Evolutionary conservation across 768 basidiomycete species (phyloP).

Genomic region (Boletus barrowsii): DNA sequence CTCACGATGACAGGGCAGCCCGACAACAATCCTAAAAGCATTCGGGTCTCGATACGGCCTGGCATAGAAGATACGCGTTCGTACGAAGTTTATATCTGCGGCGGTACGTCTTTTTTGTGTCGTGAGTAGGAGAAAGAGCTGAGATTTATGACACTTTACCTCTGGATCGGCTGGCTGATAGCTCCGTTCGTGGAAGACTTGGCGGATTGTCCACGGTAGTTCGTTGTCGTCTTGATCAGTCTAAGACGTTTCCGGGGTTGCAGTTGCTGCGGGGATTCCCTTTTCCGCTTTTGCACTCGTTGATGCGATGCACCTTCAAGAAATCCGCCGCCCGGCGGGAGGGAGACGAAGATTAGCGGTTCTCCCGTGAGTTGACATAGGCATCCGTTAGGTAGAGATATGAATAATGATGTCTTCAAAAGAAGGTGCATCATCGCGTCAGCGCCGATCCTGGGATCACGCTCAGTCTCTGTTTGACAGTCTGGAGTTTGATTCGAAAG

Average conservation of each 20-base stretch:
- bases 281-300: conserved; percentile 23
- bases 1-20: conserved; percentile 69
- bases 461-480: background rate
- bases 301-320: conserved; percentile 6
- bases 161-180: conserved; percentile 17
- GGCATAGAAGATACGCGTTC: conserved; percentile 66
- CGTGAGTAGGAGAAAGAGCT: conserved; percentile 1
- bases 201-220: background rate
- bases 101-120: conserved; percentile 38
- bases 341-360: conserved; percentile 50
- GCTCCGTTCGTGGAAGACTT: conserved; percentile 5
- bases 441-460: conserved; percentile 61
- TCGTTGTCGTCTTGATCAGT: conserved; percentile 2
- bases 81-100: conserved; percentile 49
- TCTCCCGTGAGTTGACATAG: conserved; percentile 79
- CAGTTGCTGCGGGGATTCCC: conserved; percentile 9
- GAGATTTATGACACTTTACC: conserved; percentile 7
- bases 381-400: conserved; percentile 78
- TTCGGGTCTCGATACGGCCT: conserved; percentile 53
- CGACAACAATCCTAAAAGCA: conserved; percentile 51
- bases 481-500: background rate
- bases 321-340: conserved; percentile 17
- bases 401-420: conserved; percentile 68
- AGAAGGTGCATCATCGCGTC: conserved; percentile 78
- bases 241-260: conserved; percentile 30